Evolutionary conservation across 441 rosid genomes (phyloP), one percentile per base, ranked within the genome.

Genomic region (Euphorbia corollata): DNA sequence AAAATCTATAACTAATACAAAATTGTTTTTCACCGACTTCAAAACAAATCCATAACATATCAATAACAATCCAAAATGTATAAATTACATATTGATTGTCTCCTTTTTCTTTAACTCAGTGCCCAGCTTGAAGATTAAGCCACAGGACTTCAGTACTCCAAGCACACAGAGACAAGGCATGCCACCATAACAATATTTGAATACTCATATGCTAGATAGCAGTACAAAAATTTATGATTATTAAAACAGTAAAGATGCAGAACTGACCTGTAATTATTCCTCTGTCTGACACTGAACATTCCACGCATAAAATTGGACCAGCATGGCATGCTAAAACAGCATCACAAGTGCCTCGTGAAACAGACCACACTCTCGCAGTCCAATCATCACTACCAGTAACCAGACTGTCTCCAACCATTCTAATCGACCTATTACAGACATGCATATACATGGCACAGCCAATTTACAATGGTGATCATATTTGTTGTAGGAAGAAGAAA

Each of bases 321-420:
- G 96, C 98, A 78, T 94, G 99, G 78, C 98, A 91, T 57, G 99
- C 98, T 57, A 94, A 85, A 71, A 94, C 96, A 41, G 91, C 88
- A 64, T 91, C 94, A 65, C 98, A 89, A 51, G 90, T 78, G 72
- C 99, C 99, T 76, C 84, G 84, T 65, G 97, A 84, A 76, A 91
- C 86, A 67, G 99, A 88, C 99, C 99, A 94, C 59, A 94, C 82
- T 83, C 99, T 85, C 63, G 99, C 99, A 1, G 99, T 94, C 99
- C 99, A 94, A 75, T 94, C 99, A 82, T 94, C 99, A 74, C 99
- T 86, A 64, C 98, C 99, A 59, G 98, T 94, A 68, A 94, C 76
- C 76, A 94, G 65, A 15, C 97, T 91, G 71, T 94, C 99, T 45
- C 89, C 96, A 22, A 86, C 97, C 99, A 94, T 94, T 84, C 98